phyloP scores from a whole-genome alignment of 2,329 filamentous ascomycete genomes.

The Mycocentrospora acerina region DNA sequence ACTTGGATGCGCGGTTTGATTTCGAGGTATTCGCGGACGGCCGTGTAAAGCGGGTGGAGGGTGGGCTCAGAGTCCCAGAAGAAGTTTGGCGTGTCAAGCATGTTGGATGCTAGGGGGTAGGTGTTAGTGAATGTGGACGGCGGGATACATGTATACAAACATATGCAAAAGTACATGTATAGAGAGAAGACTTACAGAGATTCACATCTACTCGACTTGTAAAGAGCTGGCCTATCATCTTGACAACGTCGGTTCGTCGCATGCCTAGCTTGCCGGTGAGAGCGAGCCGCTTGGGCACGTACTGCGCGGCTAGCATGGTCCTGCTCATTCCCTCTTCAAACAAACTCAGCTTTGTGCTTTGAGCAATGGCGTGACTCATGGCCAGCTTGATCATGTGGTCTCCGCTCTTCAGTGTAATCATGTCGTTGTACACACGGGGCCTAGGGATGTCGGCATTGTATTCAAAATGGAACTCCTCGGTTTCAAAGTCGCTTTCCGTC shows the following conservation, averaged over 20 bases:
- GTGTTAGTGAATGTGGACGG: no score
- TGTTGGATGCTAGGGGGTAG: slow-evolving; percentile 72
- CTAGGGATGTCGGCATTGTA: slow-evolving; percentile 85
- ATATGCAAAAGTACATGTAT: no score
- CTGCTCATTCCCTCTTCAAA: slow-evolving; percentile 96
- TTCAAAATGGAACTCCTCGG: slow-evolving; percentile 97
- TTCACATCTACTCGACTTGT: slow-evolving; percentile 96
- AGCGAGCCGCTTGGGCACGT: slow-evolving; percentile 85
- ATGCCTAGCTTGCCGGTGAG: slow-evolving; percentile 89
- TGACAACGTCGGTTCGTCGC: slow-evolving; percentile 88
- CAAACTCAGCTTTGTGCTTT: slow-evolving; percentile 93
- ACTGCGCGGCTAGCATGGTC: slow-evolving; percentile 90
- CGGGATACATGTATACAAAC: slow-evolving; percentile 1
- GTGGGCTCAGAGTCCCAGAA: slow-evolving; percentile 98
- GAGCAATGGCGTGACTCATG: slow-evolving; percentile 95
- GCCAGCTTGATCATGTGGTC: slow-evolving; percentile 99
- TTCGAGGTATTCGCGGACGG: slow-evolving; percentile 94
- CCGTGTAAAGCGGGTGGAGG: slow-evolving; percentile 88
- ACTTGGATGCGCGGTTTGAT: slow-evolving; percentile 96
- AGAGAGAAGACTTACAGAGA: slow-evolving; percentile 61
- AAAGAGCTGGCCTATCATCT: slow-evolving; percentile 86
- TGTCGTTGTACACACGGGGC: slow-evolving; percentile 95
- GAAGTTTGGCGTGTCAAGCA: slow-evolving; percentile 94
- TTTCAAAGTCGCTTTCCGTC: slow-evolving; percentile 90
- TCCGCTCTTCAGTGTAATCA: slow-evolving; percentile 92